Percentiles rank a stretch among this genome's conserved stretches.
These are phyloP conservation scores for Sechiopsis laciniata DNA, from an alignment of 306 rosid genomes.

Conservation along the genomic window DNA sequence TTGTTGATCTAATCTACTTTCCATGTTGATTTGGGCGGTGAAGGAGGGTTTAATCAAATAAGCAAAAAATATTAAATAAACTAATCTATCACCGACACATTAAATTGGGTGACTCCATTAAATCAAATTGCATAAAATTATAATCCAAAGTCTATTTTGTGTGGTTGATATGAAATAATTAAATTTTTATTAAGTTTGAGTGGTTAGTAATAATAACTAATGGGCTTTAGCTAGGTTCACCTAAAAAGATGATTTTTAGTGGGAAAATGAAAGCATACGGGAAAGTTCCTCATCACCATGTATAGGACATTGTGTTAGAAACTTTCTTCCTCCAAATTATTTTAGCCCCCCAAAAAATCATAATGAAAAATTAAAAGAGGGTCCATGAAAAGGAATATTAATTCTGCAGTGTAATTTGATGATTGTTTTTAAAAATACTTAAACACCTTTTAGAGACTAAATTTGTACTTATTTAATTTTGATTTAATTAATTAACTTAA, in stretches of 20 bases:
- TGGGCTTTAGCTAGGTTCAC: slow-evolving; percentile 15
- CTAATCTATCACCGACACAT: slow-evolving; percentile 1
- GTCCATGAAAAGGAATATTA: no score
- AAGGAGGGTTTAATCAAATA: not conserved
- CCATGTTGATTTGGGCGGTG: not conserved
- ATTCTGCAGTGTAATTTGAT: not conserved
- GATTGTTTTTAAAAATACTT: no score
- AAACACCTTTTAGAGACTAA: no score
- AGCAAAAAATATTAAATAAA: not conserved
- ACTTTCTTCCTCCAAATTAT: not conserved
- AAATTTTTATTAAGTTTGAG: not conserved
- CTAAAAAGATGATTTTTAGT: slow-evolving; percentile 8
- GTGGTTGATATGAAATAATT: not conserved
- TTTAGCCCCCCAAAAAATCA: not conserved
- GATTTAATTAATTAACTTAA: no score
- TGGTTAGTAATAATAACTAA: slow-evolving; percentile 3
- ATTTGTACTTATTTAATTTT: no score
- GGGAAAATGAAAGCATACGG: not conserved
- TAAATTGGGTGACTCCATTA: not conserved
- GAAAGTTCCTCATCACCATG: not conserved
- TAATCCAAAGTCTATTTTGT: not conserved
- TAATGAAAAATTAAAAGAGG: no score
- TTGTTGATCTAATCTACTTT: not conserved
- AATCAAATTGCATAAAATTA: not conserved
- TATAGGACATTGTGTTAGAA: not conserved